Percentiles rank a stretch among this genome's conserved stretches.
Conservation (phyloP, 2,329 filamentous ascomycete species). For the Trichophyton verrucosum region DNA sequence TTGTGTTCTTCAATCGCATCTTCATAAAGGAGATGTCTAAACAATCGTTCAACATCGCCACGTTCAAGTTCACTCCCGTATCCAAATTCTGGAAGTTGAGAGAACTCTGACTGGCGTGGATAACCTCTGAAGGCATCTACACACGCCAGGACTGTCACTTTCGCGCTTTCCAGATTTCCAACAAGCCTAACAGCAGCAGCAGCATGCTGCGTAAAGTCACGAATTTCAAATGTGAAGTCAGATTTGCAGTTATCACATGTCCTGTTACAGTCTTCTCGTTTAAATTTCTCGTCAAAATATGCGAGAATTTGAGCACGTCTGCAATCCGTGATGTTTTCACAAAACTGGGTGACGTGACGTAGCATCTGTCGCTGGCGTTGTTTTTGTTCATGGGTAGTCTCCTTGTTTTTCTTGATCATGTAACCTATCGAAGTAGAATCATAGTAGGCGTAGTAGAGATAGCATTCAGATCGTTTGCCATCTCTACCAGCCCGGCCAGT, state of each 20-base stretch:
- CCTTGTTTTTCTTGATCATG: slow-evolving; percentile 65
- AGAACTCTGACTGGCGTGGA: slow-evolving; percentile 40
- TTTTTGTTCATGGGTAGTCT: slow-evolving; percentile 66
- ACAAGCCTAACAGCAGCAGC: slow-evolving; percentile 59
- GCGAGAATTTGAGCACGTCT: slow-evolving; percentile 73
- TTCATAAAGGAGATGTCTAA: slow-evolving; percentile 61
- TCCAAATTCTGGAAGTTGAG: slow-evolving; percentile 49
- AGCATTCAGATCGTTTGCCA: slow-evolving; percentile 74
- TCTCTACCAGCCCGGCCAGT: slow-evolving; percentile 91
- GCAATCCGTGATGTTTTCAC: slow-evolving; percentile 79
- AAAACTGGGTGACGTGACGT: slow-evolving; percentile 70
- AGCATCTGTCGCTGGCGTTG: slow-evolving; percentile 76
- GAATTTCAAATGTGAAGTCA: slow-evolving; percentile 54
- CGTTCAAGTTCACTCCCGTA: slow-evolving; percentile 57
- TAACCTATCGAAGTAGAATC: slow-evolving; percentile 62
- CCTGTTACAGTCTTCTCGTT: slow-evolving; percentile 54
- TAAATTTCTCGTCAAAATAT: slow-evolving; percentile 89
- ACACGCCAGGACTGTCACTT: slow-evolving; percentile 63
- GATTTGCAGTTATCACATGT: slow-evolving; percentile 85
- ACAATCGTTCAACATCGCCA: slow-evolving; percentile 71
- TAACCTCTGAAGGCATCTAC: slow-evolving; percentile 72
- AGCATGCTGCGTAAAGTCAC: slow-evolving; percentile 68
- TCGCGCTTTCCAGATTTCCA: slow-evolving; percentile 21
- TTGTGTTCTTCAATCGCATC: slow-evolving; percentile 62
- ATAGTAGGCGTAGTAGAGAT: slow-evolving; percentile 72